Conservation (phyloP, 495 filamentous ascomycete genomes). For the Podospora appendiculata region DNA sequence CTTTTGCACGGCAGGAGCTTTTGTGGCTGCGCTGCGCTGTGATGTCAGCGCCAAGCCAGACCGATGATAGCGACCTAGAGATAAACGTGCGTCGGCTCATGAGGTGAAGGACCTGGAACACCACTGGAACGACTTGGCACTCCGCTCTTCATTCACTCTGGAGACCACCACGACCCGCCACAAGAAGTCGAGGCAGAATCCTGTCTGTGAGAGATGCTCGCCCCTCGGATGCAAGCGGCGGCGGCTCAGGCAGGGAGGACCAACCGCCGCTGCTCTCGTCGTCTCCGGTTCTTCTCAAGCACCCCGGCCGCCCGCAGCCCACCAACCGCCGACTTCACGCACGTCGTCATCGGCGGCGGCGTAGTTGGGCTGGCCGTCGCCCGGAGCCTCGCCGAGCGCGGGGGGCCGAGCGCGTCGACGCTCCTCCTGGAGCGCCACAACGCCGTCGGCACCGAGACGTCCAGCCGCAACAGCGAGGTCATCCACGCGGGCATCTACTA, state of each 20-base stretch:
- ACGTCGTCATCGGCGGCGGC: constrained; percentile 83
- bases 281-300: constrained; percentile 17
- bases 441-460: constrained; percentile 80
- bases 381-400: constrained; percentile 56
- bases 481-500: constrained; percentile 97
- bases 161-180: no score
- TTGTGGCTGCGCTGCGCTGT: no score
- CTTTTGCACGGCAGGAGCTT: no score
- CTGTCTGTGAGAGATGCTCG: not conserved
- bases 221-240: not conserved
- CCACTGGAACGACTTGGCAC: no score
- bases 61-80: no score
- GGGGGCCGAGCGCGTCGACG: constrained; percentile 42
- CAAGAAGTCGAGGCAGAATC: no score
- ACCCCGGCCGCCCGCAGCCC: constrained; percentile 33
- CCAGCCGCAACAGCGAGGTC: constrained; percentile 90
- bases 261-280: not conserved
- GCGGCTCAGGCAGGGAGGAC: not conserved
- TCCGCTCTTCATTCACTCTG: no score
- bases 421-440: constrained; percentile 77
- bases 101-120: no score
- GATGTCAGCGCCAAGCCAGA: no score
- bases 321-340: constrained; percentile 79
- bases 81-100: no score
- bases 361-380: constrained; percentile 91